Conservation (phyloP, 1,139 yeast genomes). For the Geotrichum macrosporum region DNA sequence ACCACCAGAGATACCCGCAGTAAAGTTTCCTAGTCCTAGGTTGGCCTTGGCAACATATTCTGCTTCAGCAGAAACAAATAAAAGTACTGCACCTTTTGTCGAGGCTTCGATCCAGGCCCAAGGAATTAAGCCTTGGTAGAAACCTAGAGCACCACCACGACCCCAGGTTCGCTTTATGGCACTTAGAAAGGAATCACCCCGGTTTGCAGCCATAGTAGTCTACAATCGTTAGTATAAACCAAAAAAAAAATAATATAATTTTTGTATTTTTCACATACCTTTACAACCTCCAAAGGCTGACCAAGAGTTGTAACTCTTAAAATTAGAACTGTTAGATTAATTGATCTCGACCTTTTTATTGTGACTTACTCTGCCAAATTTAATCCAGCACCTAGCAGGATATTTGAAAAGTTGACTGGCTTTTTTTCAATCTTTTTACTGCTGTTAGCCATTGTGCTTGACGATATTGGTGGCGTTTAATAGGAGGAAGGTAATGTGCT, state of each 20-base stretch:
- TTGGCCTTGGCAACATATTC: conserved; percentile 64
- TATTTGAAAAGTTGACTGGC: conserved; percentile 83
- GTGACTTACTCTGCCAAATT: conserved; percentile 62
- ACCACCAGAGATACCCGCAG: conserved; percentile 93
- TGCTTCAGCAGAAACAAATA: conserved; percentile 88
- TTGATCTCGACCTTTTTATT: not conserved
- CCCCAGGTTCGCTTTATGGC: conserved; percentile 79
- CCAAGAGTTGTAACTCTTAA: conserved; percentile 75
- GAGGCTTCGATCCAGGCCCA: conserved; percentile 99
- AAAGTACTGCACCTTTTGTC: conserved; percentile 94
- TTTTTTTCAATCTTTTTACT: conserved; percentile 54
- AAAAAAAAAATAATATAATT: too few relatives aligned
- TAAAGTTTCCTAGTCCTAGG: conserved; percentile 65
- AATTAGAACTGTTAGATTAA: not conserved
- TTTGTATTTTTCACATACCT: too few relatives aligned
- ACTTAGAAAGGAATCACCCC: conserved; percentile 60
- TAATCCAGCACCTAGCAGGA: conserved; percentile 88
- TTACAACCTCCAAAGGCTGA: conserved; percentile 91
- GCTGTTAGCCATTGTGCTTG: conserved; percentile 1
- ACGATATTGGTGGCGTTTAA: too few relatives aligned
- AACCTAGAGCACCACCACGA: conserved; percentile 87
- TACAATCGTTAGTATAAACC: too few relatives aligned
- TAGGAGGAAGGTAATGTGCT: too few relatives aligned
- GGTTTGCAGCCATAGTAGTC: conserved; percentile 97
- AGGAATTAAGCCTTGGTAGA: conserved; percentile 95